Evolutionary conservation across 2,329 filamentous ascomycete genomes (phyloP), one percentile per base, ranked within the genome.

Genomic region (Fusarium miscanthi): DNA sequence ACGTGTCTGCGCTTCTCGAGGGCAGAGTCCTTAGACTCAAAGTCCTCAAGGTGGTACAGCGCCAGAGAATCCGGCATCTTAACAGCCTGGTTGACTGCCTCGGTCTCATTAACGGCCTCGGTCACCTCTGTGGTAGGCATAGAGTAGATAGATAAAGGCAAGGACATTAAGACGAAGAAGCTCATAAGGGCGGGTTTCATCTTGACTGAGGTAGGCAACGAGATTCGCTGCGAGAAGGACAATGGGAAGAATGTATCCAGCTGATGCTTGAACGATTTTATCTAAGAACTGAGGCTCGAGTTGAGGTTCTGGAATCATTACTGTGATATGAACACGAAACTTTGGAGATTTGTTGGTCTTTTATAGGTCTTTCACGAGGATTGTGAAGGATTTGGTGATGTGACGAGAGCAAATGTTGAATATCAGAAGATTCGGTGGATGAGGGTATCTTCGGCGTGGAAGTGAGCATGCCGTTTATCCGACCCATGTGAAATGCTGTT

Each of bases 341-440:
- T 2, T 45, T 19, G 7, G 17, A 30, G 11, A 14, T 3, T 1
- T 5, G 6, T 13, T 6, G 7, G 10, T 8, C 13, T 38, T 37
- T 38, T 38, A 52, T 27, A 52, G 9, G 8, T 0, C 0, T 19
- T 7, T 25, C 5, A 10, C 0, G 7, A 0, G 6, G 2, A 14
- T 37, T 21, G 3, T 1, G n/a, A 23, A 51, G 17, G 3, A 23
- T 25, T 37, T 2, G 48, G 4, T 27, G 33, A 17, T 52, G 2
- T 19, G 5, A 35, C 8, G n/a, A 37, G 1, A 25, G n/a, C n/a
- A 21, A 19, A 25, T 42, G 13, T 13, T 42, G 40, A 14, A 23
- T 23, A 21, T 45, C 23, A 45, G 23, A 27, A 21, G 16, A 27
- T 45, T 27, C 10, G 16, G 16, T 13, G 6, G 21, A 21, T 27